Evolutionary conservation across 345 rosid species (phyloP).

Genomic region (Raphanus sativus): DNA sequence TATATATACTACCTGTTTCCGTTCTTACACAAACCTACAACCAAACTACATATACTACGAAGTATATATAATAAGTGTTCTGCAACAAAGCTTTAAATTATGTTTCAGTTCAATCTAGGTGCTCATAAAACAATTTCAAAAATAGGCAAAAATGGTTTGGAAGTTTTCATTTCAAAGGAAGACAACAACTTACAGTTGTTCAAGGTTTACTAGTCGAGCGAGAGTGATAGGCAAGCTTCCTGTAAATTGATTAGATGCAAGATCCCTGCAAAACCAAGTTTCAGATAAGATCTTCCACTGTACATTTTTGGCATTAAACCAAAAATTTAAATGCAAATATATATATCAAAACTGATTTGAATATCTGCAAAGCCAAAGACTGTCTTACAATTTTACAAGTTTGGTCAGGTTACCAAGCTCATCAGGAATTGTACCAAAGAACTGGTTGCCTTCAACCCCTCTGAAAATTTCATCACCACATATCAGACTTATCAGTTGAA

Average conservation of each 20-base stretch:
- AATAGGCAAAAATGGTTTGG: neutral
- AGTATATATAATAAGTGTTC: neutral
- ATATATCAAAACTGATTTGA: neutral
- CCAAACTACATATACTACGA: neutral
- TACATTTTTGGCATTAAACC: neutral
- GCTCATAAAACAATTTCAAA: neutral
- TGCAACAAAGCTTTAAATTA: neutral
- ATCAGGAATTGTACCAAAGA: slow-evolving; percentile 49
- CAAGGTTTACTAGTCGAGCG: slow-evolving; percentile 36
- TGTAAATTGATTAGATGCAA: slow-evolving; percentile 43
- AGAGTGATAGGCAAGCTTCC: slow-evolving; percentile 46
- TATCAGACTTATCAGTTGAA: neutral
- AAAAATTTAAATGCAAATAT: neutral
- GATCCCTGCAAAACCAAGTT: slow-evolving; percentile 32
- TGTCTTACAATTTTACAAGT: slow-evolving; percentile 46
- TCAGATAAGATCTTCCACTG: neutral
- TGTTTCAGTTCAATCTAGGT: slow-evolving; percentile 9
- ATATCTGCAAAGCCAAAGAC: neutral
- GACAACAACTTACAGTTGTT: slow-evolving; percentile 10
- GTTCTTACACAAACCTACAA: neutral
- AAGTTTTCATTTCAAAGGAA: neutral
- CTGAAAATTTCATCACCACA: slow-evolving; percentile 31
- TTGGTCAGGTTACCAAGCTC: slow-evolving; percentile 53
- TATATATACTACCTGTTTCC: no score
- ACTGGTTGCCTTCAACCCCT: slow-evolving; percentile 51